Evolutionary conservation across 176 grass and related monocot genomes (phyloP).

Genomic region (Triticum dicoccoides): DNA sequence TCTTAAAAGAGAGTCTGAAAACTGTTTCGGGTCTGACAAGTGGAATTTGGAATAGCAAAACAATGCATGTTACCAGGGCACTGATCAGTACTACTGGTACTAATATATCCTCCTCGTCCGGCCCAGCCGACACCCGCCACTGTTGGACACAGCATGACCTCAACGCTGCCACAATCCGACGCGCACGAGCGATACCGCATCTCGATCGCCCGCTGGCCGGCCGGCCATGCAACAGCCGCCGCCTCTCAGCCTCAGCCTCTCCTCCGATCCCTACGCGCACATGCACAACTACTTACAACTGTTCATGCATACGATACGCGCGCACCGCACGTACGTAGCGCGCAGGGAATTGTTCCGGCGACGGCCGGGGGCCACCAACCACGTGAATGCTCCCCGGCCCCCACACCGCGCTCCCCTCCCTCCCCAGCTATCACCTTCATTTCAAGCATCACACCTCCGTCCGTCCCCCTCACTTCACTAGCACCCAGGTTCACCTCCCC

Average conservation of each 20-base stretch:
- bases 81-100: too few relatives aligned
- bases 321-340: not conserved
- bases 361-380: constrained; percentile 62
- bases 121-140: not conserved
- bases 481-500: constrained; percentile 37
- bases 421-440: constrained; percentile 37
- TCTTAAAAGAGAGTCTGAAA: too few relatives aligned
- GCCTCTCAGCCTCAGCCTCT: not conserved
- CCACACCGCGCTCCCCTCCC: constrained; percentile 11
- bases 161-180: not conserved
- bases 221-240: not conserved
- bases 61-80: too few relatives aligned
- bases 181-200: not conserved
- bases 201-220: too few relatives aligned
- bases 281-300: not conserved
- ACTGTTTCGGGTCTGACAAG: not conserved
- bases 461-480: constrained; percentile 34
- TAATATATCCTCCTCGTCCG: too few relatives aligned
- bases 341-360: constrained; percentile 31
- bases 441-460: constrained; percentile 33
- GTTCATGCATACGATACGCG: constrained; percentile 13
- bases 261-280: not conserved
- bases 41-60: not conserved
- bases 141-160: not conserved
- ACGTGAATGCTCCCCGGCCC: constrained; percentile 60